A percentile compares a stretch with the other conserved stretches of the same genome.
phyloP scores from a whole-genome alignment of 2,329 filamentous ascomycete genomes.

The Diplodia intermedia region DNA sequence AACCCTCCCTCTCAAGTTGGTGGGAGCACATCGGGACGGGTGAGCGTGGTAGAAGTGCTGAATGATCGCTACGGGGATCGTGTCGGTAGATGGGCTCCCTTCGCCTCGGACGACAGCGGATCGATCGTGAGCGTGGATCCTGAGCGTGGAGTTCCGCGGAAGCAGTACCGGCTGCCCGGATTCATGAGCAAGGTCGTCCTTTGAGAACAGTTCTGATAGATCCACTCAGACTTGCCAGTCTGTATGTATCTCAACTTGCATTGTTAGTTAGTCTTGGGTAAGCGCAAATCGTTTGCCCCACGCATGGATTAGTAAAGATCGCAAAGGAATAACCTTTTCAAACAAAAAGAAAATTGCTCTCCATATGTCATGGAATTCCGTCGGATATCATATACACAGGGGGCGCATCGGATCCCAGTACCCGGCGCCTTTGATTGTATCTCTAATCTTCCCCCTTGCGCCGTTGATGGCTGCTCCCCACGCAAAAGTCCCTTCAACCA shows the following conservation, averaged over 20 bases:
- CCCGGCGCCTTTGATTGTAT: constrained; percentile 6
- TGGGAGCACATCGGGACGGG: constrained; percentile 36
- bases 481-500: not conserved
- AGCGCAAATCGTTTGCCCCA: not conserved
- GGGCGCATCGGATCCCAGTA: not conserved
- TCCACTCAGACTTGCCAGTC: not conserved
- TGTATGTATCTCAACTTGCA: not conserved
- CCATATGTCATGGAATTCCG: constrained; percentile 19
- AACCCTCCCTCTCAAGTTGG: not conserved
- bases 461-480: not conserved
- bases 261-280: not conserved
- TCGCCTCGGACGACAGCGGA: not conserved
- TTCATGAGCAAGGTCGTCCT: constrained; percentile 13
- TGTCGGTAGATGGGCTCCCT: constrained; percentile 48
- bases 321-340: not conserved
- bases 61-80: constrained; percentile 49
- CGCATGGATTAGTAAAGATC: not conserved
- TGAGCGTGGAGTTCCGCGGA: not conserved
- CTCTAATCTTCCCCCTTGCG: constrained; percentile 2
- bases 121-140: constrained; percentile 4
- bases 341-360: constrained; percentile 2
- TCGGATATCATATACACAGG: constrained; percentile 29
- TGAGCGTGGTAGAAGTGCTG: constrained; percentile 54
- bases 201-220: not conserved
- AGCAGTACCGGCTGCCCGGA: constrained; percentile 11